phyloP scores from a whole-genome alignment of 257 asterid species.

The Asclepias syriaca region DNA sequence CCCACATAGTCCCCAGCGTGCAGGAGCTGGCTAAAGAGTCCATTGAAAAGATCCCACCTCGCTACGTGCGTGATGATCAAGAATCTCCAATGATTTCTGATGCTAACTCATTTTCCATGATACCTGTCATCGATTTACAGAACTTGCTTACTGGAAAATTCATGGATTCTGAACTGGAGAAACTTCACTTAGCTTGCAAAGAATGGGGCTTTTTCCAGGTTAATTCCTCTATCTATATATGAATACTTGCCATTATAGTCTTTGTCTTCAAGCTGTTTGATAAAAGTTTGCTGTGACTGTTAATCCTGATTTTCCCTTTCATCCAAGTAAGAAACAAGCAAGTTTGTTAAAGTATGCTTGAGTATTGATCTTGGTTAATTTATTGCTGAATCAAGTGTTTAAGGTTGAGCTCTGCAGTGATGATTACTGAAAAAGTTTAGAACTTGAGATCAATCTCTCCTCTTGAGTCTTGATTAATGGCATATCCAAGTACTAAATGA shows the following conservation, averaged over 20 bases:
- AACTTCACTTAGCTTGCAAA: conserved; percentile 50
- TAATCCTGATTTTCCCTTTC: neutral
- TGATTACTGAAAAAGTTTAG: neutral
- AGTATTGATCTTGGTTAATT: neutral
- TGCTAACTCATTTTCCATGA: neutral
- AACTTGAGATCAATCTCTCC: neutral
- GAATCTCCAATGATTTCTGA: conserved; percentile 13
- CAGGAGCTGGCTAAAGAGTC: conserved; percentile 40
- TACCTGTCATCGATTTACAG: conserved; percentile 37
- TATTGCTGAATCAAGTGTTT: neutral
- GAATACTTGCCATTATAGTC: neutral
- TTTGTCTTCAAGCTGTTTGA: neutral
- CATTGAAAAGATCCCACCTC: conserved; percentile 26
- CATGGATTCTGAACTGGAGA: conserved; percentile 26
- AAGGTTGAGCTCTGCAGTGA: neutral
- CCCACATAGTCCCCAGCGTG: conserved; percentile 48
- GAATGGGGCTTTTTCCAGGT: conserved; percentile 74
- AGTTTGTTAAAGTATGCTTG: neutral
- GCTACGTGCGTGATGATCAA: conserved; percentile 29
- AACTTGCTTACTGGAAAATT: conserved; percentile 22
- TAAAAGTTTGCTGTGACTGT: neutral
- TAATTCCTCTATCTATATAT: neutral
- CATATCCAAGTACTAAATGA: neutral
- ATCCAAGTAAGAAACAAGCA: neutral
- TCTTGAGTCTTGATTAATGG: neutral